Evolutionary conservation across 2,329 filamentous ascomycete genomes (phyloP).

Genomic region (Xylaria hypoxylon): DNA sequence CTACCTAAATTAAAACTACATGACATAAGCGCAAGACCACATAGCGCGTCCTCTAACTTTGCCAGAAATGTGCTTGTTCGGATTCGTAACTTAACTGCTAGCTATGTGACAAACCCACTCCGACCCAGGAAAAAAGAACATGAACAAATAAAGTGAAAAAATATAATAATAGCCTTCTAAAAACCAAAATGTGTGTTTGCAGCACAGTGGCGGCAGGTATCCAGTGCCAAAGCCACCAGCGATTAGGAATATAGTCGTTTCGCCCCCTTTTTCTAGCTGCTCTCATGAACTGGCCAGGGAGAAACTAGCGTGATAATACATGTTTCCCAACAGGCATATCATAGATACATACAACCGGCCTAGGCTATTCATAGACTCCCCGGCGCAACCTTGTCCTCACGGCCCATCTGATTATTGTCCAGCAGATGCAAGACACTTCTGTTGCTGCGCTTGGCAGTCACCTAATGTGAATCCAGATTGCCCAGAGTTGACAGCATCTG

Average conservation of each 20-base stretch:
- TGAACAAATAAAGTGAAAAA: slow-evolving; percentile 25
- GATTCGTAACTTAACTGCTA: slow-evolving; percentile 29
- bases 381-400: slow-evolving; percentile 1
- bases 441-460: slow-evolving; percentile 67
- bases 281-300: slow-evolving; percentile 9
- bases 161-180: slow-evolving; percentile 36
- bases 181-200: slow-evolving; percentile 30
- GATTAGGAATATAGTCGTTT: slow-evolving; percentile 37
- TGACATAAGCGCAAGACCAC: too few relatives aligned
- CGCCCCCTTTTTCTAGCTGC: slow-evolving; percentile 22
- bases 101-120: slow-evolving; percentile 30
- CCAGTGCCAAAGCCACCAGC: slow-evolving; percentile 30
- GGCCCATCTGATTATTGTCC: slow-evolving; percentile 24
- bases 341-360: slow-evolving; percentile 26
- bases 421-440: slow-evolving; percentile 41
- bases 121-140: slow-evolving; percentile 15
- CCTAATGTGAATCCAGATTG: slow-evolving; percentile 55
- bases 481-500: slow-evolving; percentile 66
- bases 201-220: slow-evolving; percentile 31
- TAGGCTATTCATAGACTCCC: slow-evolving; percentile 1
- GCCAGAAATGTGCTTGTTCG: slow-evolving; percentile 34
- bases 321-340: slow-evolving; percentile 6
- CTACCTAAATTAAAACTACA: background rate
- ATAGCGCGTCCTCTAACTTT: background rate
- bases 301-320: slow-evolving; percentile 24